Evolutionary conservation across 345 rosid genomes (phyloP), one percentile per base, ranked within the genome.

Genomic region (Anastatica hierochuntica): DNA sequence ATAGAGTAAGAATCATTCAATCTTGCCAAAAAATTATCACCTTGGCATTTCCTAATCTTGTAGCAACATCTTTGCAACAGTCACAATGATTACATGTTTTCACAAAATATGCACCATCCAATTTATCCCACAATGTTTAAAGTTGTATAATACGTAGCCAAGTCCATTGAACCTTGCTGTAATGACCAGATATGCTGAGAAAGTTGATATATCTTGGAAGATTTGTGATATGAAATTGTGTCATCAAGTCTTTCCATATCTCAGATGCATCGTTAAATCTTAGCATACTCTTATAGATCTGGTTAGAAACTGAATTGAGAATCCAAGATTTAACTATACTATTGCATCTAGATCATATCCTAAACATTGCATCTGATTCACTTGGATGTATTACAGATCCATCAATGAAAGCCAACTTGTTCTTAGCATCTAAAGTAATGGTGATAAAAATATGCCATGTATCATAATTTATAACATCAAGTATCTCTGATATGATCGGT

Each of bases 41-140:
- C 1, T 24, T 45, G 0, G 16, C 6, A n/a, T 45, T 10, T 0
- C 1, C 0, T 24, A 13, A 0, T 0, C 7, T 0, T 7, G 0
- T 0, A n/a, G n/a, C n/a, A n/a, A 3, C 4, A 0, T 10, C 7
- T 4, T 24, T 23, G 17, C 16, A 8, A 0, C 33, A 26, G 0
- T 2, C 3, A 8, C 33, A 45, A 1, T 1, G 2, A 0, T 0
- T 0, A 1, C 17, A 23, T 10, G 10, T 45, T 2, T 4, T 0
- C 0, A 3, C 15, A 12, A 11, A 26, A n/a, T 45, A 1, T 0
- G 33, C 49, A 0, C 17, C 33, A 12, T 17, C 12, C 0, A 45
- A 0, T 3, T 21, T 17, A 3, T 45, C 33, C 33, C 33, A 45
- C 0, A 45, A 7, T 7, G 16, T 45, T 0, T 14, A 12, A 1